Conservation (phyloP, 192 early-diverging fungal species). For the Backusella psychrophila region DNA sequence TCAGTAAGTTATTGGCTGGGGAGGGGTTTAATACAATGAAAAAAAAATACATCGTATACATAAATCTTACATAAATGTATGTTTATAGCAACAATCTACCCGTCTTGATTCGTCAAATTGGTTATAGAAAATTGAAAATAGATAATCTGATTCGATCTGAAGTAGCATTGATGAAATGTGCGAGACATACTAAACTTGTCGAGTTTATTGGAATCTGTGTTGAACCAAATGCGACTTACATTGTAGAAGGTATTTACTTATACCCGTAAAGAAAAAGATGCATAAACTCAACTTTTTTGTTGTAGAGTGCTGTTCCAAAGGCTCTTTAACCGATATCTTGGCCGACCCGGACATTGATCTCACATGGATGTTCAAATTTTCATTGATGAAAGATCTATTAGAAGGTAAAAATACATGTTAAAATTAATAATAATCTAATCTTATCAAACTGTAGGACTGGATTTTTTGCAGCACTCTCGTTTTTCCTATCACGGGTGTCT, state of each 20-base stretch:
- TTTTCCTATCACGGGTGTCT: slow-evolving; percentile 40
- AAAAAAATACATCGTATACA: background rate
- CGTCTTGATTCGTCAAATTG: slow-evolving; percentile 24
- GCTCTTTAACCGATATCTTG: slow-evolving; percentile 34
- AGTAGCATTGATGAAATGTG: slow-evolving; percentile 19
- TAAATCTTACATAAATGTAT: background rate
- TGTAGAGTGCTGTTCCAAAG: slow-evolving; percentile 42
- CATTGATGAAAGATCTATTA: slow-evolving; percentile 43
- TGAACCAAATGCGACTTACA: slow-evolving; percentile 31
- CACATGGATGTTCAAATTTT: slow-evolving; percentile 47
- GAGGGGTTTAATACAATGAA: background rate
- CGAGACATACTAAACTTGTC: slow-evolving; percentile 41
- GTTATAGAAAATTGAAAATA: slow-evolving; percentile 7
- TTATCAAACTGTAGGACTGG: slow-evolving; percentile 24
- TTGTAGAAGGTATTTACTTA: slow-evolving; percentile 37
- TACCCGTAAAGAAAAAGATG: background rate
- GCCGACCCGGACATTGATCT: slow-evolving; percentile 43
- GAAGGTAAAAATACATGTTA: slow-evolving; percentile 5
- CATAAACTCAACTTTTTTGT: background rate
- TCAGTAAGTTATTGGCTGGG: background rate
- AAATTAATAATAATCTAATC: background rate
- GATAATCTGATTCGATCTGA: slow-evolving; percentile 6
- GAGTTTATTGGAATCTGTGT: slow-evolving; percentile 43
- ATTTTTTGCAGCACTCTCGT: slow-evolving; percentile 44
- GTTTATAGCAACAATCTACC: slow-evolving; percentile 17